A percentile compares a stretch with the other conserved stretches of the same genome.
Evolutionary conservation across 352 stramenopile species (phyloP).

Genomic region (Phytophthora rubi): DNA sequence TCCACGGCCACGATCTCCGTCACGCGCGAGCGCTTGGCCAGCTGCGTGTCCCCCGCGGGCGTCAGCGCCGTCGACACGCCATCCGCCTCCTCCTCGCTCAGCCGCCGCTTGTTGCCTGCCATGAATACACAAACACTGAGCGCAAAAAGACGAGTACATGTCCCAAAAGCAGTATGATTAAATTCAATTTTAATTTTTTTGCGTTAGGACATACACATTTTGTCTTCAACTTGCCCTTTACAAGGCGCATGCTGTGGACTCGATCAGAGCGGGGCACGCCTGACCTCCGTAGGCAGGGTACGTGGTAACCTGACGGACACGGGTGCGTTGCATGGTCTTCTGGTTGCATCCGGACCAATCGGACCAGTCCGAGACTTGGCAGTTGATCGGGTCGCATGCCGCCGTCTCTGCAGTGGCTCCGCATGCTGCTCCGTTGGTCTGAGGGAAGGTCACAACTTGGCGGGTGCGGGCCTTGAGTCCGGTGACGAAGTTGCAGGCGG

Average conservation of each 20-base stretch:
- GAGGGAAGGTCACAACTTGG: constrained; percentile 40
- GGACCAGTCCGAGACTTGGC: constrained; percentile 51
- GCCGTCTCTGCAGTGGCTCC: constrained; percentile 26
- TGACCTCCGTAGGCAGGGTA: constrained; percentile 45
- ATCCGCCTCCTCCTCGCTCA: constrained; percentile 28
- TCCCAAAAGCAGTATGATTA: not conserved
- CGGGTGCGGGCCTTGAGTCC: constrained; percentile 49
- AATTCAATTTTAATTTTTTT: not conserved
- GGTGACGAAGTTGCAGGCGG: constrained; percentile 50
- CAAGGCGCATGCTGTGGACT: constrained; percentile 6
- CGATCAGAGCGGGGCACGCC: constrained; percentile 32
- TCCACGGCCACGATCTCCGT: constrained; percentile 80
- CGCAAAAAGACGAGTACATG: not conserved
- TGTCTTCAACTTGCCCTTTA: not conserved
- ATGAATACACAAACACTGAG: constrained; percentile 19
- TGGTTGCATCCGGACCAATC: constrained; percentile 59
- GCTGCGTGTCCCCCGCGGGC: constrained; percentile 32
- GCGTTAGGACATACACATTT: not conserved
- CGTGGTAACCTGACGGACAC: constrained; percentile 38
- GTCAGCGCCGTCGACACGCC: constrained; percentile 37
- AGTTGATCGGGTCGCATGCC: constrained; percentile 54
- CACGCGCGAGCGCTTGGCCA: constrained; percentile 73
- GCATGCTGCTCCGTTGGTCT: constrained; percentile 35
- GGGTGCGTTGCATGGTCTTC: constrained; percentile 46
- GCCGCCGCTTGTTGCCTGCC: constrained; percentile 33